A percentile compares a stretch with the other conserved stretches of the same genome.
Conservation (phyloP, 2,329 filamentous ascomycete species). For the Ophiocordyceps camponoti-saundersi region DNA sequence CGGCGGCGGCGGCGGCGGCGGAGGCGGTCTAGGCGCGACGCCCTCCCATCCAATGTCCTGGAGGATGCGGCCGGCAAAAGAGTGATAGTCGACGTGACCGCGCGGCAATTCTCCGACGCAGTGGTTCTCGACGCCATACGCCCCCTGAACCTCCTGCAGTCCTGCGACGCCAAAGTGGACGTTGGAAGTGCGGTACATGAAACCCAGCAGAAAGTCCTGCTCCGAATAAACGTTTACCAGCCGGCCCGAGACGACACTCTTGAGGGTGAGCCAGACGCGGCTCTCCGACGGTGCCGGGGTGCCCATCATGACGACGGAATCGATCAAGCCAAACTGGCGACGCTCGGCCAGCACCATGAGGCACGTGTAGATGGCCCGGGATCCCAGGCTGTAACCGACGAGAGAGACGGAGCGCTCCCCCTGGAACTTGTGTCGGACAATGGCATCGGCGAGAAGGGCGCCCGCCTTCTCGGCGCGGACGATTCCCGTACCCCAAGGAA, state of each 20-base stretch:
- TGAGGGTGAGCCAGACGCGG: constrained; percentile 59
- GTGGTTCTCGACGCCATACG: constrained; percentile 50
- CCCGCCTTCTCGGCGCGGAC: constrained; percentile 58
- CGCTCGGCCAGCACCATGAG: constrained; percentile 65
- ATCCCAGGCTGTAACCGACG: constrained; percentile 68
- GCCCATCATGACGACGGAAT: constrained; percentile 74
- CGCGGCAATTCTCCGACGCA: constrained; percentile 47
- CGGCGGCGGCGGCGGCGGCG: background rate
- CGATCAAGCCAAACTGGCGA: constrained; percentile 69
- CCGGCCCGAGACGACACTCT: constrained; percentile 63
- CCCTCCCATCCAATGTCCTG: constrained; percentile 53
- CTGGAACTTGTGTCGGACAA: constrained; percentile 60
- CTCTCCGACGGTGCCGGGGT: constrained; percentile 58
- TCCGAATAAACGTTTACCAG: constrained; percentile 84
- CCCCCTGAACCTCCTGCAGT: constrained; percentile 54
- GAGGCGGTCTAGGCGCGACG: constrained; percentile 22
- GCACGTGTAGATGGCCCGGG: constrained; percentile 70
- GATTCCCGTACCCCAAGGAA: constrained; percentile 64
- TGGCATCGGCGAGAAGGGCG: constrained; percentile 58
- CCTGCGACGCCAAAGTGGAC: constrained; percentile 75
- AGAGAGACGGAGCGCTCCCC: constrained; percentile 69
- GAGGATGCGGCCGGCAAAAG: constrained; percentile 49
- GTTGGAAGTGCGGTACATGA: constrained; percentile 70
- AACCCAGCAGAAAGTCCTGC: constrained; percentile 75
- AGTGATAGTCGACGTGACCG: constrained; percentile 55